Percentiles rank a stretch among this genome's conserved stretches.
Conservation (phyloP, 2,329 filamentous ascomycete genomes). For the Pseudogymnoascus verrucosus region DNA sequence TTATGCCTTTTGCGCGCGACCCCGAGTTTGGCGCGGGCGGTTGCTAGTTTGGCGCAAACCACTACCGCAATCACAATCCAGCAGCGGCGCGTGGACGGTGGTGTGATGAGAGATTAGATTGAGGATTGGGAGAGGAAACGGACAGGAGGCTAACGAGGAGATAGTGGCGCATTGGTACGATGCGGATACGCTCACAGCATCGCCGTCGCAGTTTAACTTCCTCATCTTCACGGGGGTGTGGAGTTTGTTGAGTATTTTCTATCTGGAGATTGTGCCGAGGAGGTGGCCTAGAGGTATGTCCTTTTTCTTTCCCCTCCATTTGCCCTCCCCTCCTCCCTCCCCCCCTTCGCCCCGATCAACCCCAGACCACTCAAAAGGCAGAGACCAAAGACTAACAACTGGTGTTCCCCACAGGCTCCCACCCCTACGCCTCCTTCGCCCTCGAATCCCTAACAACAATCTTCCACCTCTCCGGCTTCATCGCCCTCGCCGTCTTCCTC, state of each 20-base stretch:
- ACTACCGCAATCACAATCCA: too few relatives aligned
- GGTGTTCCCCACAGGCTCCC: too few relatives aligned
- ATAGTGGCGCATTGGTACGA: slow-evolving; percentile 55
- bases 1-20: too few relatives aligned
- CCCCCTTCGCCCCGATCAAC: too few relatives aligned
- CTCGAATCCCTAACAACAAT: slow-evolving; percentile 45
- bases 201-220: slow-evolving; percentile 52
- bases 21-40: background rate
- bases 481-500: slow-evolving; percentile 50
- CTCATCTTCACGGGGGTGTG: slow-evolving; percentile 47
- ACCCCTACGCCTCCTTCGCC: slow-evolving; percentile 41
- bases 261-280: slow-evolving; percentile 43
- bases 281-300: slow-evolving; percentile 36
- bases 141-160: background rate
- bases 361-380: too few relatives aligned
- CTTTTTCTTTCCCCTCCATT: background rate
- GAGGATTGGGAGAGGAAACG: too few relatives aligned
- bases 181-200: slow-evolving; percentile 42
- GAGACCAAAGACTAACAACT: too few relatives aligned
- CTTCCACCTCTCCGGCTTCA: slow-evolving; percentile 53
- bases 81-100: too few relatives aligned
- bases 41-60: background rate
- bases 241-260: slow-evolving; percentile 46
- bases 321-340: background rate
- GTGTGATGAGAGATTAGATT: too few relatives aligned